A percentile compares a stretch with the other conserved stretches of the same genome.
phyloP scores from a whole-genome alignment of 1,284 basidiomycete genomes.

The Neotropicomus parvogracilis region DNA sequence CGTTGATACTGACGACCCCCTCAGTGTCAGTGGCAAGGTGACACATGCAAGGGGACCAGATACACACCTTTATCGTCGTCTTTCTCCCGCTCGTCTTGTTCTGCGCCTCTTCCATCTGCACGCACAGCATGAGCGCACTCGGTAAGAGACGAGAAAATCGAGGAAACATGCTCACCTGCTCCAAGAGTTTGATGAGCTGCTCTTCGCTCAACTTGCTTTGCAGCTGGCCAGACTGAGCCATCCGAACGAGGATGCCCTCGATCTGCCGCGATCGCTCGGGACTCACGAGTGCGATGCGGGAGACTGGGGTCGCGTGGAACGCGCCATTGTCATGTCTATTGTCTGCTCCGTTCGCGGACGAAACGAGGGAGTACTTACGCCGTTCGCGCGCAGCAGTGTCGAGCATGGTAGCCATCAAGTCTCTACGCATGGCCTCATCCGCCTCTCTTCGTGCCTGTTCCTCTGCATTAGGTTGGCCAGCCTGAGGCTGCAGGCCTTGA shows the following conservation, averaged over 20 bases:
- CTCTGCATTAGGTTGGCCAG: constrained; percentile 36
- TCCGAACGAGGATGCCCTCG: constrained; percentile 79
- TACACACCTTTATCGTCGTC: constrained; percentile 68
- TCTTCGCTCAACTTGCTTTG: constrained; percentile 82
- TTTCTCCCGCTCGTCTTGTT: constrained; percentile 53
- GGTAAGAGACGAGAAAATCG: too few species aligned
- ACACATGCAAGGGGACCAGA: background rate
- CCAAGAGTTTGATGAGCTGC: constrained; percentile 87
- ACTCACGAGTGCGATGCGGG: constrained; percentile 90
- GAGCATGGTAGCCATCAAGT: constrained; percentile 84
- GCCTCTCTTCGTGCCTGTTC: constrained; percentile 58
- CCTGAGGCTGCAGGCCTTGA: constrained; percentile 29
- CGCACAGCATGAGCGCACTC: background rate
- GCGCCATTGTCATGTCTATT: background rate
- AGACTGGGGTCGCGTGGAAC: constrained; percentile 47
- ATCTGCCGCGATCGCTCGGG: constrained; percentile 86
- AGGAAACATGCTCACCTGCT: constrained; percentile 80
- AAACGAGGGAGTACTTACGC: constrained; percentile 53
- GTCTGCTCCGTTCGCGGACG: constrained; percentile 1
- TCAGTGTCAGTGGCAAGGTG: background rate
- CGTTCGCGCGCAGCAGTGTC: constrained; percentile 87
- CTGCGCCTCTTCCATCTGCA: constrained; percentile 64
- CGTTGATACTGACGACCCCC: constrained; percentile 59
- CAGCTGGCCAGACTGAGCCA: constrained; percentile 93
- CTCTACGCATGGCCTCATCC: constrained; percentile 74